Conservation (phyloP, 495 filamentous ascomycete species). For the Glutinoglossum americanum region DNA sequence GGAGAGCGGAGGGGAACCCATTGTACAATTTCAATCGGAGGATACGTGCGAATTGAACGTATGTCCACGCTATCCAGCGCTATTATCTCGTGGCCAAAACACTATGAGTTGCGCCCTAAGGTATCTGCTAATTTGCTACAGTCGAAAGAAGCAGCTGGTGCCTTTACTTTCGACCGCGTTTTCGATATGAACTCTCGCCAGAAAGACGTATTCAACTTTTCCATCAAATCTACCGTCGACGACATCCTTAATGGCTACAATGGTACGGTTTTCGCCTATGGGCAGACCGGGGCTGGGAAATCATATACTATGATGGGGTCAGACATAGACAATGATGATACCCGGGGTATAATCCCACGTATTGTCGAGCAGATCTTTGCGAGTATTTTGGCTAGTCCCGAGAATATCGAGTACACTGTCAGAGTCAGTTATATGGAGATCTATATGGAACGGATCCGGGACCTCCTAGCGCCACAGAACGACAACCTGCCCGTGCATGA, state of each 20-base stretch:
- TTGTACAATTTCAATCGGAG: slow-evolving; percentile 69
- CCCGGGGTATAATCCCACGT: slow-evolving; percentile 84
- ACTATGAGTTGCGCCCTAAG: not conserved
- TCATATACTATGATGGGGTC: slow-evolving; percentile 99
- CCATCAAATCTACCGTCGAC: slow-evolving; percentile 86
- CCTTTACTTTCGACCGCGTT: slow-evolving; percentile 93
- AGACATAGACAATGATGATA: slow-evolving; percentile 77
- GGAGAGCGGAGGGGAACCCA: slow-evolving; percentile 69
- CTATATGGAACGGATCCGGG: slow-evolving; percentile 96
- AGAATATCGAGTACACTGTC: slow-evolving; percentile 93
- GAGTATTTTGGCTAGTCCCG: slow-evolving; percentile 73
- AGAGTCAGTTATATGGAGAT: slow-evolving; percentile 99
- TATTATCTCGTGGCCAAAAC: not conserved
- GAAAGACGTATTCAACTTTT: slow-evolving; percentile 87
- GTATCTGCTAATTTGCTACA: slow-evolving; percentile 16
- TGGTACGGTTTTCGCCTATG: slow-evolving; percentile 96
- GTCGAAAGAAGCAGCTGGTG: slow-evolving; percentile 63
- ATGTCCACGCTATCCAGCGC: slow-evolving; percentile 13
- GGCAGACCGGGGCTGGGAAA: slow-evolving; percentile 95
- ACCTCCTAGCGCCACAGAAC: slow-evolving; percentile 76
- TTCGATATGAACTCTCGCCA: slow-evolving; percentile 84
- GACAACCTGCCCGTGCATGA: slow-evolving; percentile 95
- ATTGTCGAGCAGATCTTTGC: slow-evolving; percentile 97
- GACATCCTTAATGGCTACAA: slow-evolving; percentile 98
- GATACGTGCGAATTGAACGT: slow-evolving; percentile 80